Conservation (phyloP, 2,329 filamentous ascomycete species). For the Colletotrichum sp. region DNA sequence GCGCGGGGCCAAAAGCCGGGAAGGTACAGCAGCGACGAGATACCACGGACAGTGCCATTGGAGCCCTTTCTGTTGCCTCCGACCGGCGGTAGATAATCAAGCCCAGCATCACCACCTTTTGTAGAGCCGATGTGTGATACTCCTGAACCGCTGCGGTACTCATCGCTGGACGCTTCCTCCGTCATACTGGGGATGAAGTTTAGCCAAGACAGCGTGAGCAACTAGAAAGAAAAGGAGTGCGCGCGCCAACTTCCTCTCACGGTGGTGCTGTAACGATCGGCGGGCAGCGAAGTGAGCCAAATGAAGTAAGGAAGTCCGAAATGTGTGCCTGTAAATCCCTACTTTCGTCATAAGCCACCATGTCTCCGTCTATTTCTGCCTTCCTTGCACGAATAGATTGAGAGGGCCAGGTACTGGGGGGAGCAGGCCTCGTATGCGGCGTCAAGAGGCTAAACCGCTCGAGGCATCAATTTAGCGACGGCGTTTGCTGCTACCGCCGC, state of each 20-base stretch:
- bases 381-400: constrained; percentile 3
- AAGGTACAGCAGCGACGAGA: neutral
- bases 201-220: neutral
- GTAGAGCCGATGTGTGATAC: neutral
- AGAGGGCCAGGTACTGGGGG: neutral
- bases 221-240: neutral
- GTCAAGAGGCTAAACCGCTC: neutral
- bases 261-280: neutral
- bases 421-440: neutral
- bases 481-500: neutral
- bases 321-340: neutral
- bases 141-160: neutral
- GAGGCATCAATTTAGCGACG: neutral
- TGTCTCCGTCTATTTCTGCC: neutral
- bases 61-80: neutral
- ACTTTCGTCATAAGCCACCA: neutral
- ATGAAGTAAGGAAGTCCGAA: neutral
- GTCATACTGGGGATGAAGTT: neutral
- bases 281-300: neutral
- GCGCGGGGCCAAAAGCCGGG: neutral
- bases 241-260: neutral
- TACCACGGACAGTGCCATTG: neutral
- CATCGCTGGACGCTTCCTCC: neutral
- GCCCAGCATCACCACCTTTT: neutral
- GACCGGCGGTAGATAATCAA: neutral